Percentiles rank a stretch among this genome's conserved stretches.
Evolutionary conservation across 108 stramenopile genomes (phyloP).

Genomic region (Skeletonema grethae): DNA sequence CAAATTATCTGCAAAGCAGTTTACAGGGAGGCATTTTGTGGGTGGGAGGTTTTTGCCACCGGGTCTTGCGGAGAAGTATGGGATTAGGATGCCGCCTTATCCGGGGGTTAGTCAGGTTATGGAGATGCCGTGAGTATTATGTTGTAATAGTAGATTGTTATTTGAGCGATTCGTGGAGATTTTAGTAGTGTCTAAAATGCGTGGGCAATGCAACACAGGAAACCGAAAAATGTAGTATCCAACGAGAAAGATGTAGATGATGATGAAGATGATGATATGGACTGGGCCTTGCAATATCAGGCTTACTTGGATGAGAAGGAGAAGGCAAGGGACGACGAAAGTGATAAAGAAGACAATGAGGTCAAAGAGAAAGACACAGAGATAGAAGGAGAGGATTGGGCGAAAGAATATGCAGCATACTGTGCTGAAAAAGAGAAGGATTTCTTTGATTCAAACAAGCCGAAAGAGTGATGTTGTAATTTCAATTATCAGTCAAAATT

Average conservation of each 20-base stretch:
- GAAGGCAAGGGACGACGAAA: slow-evolving; percentile 18
- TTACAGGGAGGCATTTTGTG: slow-evolving; percentile 87
- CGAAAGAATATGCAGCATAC: slow-evolving; percentile 37
- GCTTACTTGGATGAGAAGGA: slow-evolving; percentile 56
- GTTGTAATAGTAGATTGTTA: too few species aligned
- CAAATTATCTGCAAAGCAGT: slow-evolving; percentile 77
- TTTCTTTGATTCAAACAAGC: slow-evolving; percentile 18
- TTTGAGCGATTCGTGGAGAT: too few species aligned
- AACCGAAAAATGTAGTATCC: not conserved
- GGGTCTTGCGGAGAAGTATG: slow-evolving; percentile 77
- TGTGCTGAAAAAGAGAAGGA: slow-evolving; percentile 38
- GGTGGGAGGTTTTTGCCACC: slow-evolving; percentile 95
- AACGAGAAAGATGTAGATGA: not conserved
- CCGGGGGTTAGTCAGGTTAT: slow-evolving; percentile 52
- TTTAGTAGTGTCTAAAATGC: too few species aligned
- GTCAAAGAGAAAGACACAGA: not conserved
- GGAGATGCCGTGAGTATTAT: slow-evolving; percentile 14
- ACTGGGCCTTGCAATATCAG: slow-evolving; percentile 67
- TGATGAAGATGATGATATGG: slow-evolving; percentile 15
- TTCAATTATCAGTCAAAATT: too few species aligned
- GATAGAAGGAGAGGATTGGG: slow-evolving; percentile 32
- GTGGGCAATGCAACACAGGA: slow-evolving; percentile 17
- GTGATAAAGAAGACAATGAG: not conserved
- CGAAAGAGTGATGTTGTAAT: too few species aligned
- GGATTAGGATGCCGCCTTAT: slow-evolving; percentile 53